These are phyloP conservation scores for Mucor mucedo DNA, from an alignment of 371 early-diverging fungal species.

Conservation along the genomic window DNA sequence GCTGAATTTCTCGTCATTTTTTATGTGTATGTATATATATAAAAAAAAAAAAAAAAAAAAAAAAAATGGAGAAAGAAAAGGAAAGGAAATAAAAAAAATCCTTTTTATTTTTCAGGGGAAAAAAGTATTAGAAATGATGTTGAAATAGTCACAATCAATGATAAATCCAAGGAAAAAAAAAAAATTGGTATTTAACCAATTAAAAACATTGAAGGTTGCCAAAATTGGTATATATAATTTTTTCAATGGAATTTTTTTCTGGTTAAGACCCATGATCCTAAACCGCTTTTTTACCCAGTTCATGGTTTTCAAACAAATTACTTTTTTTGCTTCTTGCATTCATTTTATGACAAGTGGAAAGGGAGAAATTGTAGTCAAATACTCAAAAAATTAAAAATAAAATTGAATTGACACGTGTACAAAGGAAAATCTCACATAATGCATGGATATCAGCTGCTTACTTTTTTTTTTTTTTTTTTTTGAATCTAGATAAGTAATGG, in stretches of 20 bases:
- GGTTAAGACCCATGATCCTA: too few species aligned
- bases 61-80: background rate
- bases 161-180: background rate
- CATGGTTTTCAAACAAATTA: too few species aligned
- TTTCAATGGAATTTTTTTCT: background rate
- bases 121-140: background rate
- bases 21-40: background rate
- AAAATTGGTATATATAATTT: background rate
- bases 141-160: conserved; percentile 1
- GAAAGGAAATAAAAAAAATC: background rate
- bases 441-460: too few species aligned
- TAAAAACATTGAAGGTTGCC: background rate
- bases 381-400: too few species aligned
- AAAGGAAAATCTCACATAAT: too few species aligned
- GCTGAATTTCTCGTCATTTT: background rate
- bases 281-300: too few species aligned
- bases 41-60: background rate
- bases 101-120: background rate
- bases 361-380: too few species aligned
- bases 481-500: too few species aligned
- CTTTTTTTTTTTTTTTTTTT: too few species aligned
- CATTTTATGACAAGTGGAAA: too few species aligned
- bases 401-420: too few species aligned
- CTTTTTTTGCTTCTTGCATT: too few species aligned
- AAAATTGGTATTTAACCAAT: background rate